These are phyloP conservation scores for Alternaria consortialis DNA, from an alignment of 2,329 filamentous ascomycete genomes.

Conservation along the genomic window DNA sequence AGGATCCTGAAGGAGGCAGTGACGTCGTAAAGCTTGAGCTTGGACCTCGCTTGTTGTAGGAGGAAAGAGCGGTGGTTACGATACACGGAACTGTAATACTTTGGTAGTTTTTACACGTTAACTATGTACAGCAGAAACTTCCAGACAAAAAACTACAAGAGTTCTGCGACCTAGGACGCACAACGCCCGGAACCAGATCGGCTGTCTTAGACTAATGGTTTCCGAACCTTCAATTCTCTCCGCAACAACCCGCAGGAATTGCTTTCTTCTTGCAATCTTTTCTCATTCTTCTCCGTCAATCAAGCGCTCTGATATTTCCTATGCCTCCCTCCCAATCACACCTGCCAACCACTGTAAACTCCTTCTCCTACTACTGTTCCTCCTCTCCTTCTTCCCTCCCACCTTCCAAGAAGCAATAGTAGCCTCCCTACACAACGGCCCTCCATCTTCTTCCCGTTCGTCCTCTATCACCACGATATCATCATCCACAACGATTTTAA, in stretches of 20 bases:
- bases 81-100: too few relatives aligned
- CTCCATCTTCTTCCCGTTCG: conserved; percentile 25
- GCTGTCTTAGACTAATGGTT: too few relatives aligned
- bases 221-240: too few relatives aligned
- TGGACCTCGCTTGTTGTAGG: not conserved
- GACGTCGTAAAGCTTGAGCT: not conserved
- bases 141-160: too few relatives aligned
- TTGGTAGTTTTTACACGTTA: too few relatives aligned
- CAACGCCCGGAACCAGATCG: too few relatives aligned
- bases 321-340: conserved; percentile 4
- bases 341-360: conserved; percentile 20
- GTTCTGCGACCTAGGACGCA: too few relatives aligned
- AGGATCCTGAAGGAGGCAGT: not conserved
- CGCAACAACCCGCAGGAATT: too few relatives aligned
- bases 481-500: conserved; percentile 21
- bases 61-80: too few relatives aligned
- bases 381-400: conserved; percentile 10
- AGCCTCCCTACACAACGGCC: conserved; percentile 33
- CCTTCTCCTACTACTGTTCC: conserved; percentile 11
- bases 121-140: too few relatives aligned
- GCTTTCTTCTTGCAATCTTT: not conserved
- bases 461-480: conserved; percentile 20
- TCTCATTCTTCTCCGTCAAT: not conserved
- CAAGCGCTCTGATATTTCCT: not conserved
- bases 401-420: conserved; percentile 33